Evolutionary conservation across 129 eudicot genomes (phyloP), one percentile per base, ranked within the genome.

Genomic region (Cynara cardunculus): DNA sequence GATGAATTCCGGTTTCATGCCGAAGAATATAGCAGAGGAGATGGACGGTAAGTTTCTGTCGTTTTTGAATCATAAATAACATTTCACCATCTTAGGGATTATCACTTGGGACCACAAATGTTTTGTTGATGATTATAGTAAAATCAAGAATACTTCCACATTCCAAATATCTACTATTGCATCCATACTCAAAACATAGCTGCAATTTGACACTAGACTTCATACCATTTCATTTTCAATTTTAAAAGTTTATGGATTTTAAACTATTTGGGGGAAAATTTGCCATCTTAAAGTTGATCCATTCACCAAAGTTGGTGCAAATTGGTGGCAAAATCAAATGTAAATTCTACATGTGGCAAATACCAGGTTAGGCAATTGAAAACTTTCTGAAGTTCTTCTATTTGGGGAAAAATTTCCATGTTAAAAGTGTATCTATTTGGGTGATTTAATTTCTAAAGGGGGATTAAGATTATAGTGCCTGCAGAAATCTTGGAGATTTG

Each of bases 1-100:
- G 87, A 88, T 28, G 82, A 87, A 21, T 86, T 71, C 78, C 88
- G 80, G 76, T 80, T 77, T 77, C 75, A 82, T 69, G 80, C 67
- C 1, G 85, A 30, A 39, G 72, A 24, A 2, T 16, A 10, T 65
- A 25, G 26, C 62, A 82, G 81, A 44, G 85, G 78, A 78, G 81
- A 83, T 64, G 75, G 31, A 8, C 77, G 83, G 85, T 73, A 31
- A 67, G 85, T 56, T 81, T 68, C 30, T 49, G 32, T 14, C 41
- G 5, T 37, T 61, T 53, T 28, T 73, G 8, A 4, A 53, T 53
- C 62, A 5, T 53, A n/a, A 18, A 34, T 34, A 34, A 34, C 59
- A 44, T 44, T 4, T 44, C 12, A 44, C 56, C 2, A 46, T 46
- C 18, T 46, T 46, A 46, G 59, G 59, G 56, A 41, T 41, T 41